Base-by-base conservation (phyloP, 1,284 basidiomycete genomes). In the Earliella scabrosa region DNA sequence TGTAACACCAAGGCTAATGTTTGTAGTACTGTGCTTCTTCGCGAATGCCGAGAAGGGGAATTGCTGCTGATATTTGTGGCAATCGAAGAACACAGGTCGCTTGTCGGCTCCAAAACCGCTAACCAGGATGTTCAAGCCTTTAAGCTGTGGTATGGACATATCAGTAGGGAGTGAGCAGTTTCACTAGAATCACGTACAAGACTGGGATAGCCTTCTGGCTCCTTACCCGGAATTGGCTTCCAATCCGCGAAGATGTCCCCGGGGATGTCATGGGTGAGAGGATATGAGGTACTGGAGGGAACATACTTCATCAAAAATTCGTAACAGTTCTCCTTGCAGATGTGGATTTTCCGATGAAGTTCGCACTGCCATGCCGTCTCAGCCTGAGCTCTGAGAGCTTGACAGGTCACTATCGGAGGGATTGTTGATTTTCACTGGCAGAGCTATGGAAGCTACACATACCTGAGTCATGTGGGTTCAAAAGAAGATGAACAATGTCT, bases 41-140 rank as follows among this genome's bases (percentile, higher is more conserved):
- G 52, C 49, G 43, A 51, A 54, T 4, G 32, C 40, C 7, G 13
- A 1, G 49, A 47, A 60, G 7, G 55, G 59, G 36, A 57, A 54
- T 1, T 4, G 18, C 13, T 51, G 36, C 11, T 9, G 11, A 9
- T 50, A 21, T 2, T n/a, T 16, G 46, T 43, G 43, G 9, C 31
- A 32, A 32, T 45, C 39, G 43, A 43, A 38, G 56, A 58, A 58
- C 7, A 43, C 41, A 13, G 39, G 49, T 2, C 38, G 35, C 29
- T 34, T 50, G 29, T 50, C 45, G 4, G 20, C 46, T 18, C 50
- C 50, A n/a, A 53, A 58, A 2, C 18, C 7, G 1, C 40, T 26
- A 7, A 58, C 56, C 4, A 50, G 45, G 13, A 14, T 10, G 2
- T 34, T 49, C 10, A 57, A 26, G 4, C 50, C 46, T 11, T 36